Conservation (phyloP, 192 early-diverging fungal species). For the Gryganskiella cystojenkinii region DNA sequence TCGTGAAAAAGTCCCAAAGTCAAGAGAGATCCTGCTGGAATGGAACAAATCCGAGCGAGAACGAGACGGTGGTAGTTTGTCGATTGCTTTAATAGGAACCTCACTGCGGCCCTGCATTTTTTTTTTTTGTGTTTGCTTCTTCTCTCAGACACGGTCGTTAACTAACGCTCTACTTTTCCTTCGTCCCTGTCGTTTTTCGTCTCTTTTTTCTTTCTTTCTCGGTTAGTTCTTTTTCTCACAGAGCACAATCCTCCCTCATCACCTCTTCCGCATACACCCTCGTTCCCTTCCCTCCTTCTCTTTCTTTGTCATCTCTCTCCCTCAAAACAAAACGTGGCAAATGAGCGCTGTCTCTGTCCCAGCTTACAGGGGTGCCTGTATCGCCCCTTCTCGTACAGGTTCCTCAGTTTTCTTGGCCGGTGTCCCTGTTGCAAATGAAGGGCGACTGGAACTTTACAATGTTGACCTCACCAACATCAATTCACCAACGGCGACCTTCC, state of each 20-base stretch:
- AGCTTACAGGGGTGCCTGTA: conserved; percentile 8
- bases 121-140: too few species aligned
- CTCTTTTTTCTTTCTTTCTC: conserved; percentile 1
- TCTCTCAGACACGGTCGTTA: too few species aligned
- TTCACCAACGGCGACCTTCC: conserved; percentile 20
- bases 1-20: too few species aligned
- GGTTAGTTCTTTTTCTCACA: neutral
- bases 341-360: conserved; percentile 18
- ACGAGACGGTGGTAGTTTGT: too few species aligned
- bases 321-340: neutral
- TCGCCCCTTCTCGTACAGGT: conserved; percentile 16
- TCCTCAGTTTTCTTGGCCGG: conserved; percentile 16
- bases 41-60: too few species aligned
- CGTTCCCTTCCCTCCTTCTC: neutral
- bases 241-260: neutral
- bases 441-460: conserved; percentile 19
- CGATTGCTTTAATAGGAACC: too few species aligned
- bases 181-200: neutral
- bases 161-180: too few species aligned
- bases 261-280: neutral
- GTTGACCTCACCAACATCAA: conserved; percentile 32
- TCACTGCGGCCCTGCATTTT: too few species aligned
- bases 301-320: neutral
- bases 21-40: too few species aligned
- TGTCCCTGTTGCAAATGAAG: conserved; percentile 6